phyloP scores from a whole-genome alignment of 768 basidiomycete genomes.

The Megacollybia marginata region DNA sequence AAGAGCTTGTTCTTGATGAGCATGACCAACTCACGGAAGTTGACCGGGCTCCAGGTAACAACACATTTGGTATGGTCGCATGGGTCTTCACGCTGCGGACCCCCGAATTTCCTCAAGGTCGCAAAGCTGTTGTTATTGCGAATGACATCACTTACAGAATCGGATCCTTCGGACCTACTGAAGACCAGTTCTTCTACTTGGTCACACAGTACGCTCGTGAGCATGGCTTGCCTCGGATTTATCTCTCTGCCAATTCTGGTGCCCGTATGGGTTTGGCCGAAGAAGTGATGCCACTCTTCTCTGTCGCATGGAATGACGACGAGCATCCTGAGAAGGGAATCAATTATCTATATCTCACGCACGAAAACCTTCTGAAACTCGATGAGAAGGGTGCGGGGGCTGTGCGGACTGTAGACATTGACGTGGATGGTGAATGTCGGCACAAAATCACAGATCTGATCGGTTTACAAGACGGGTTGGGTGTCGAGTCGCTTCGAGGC shows the following conservation, averaged over 20 bases:
- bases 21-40: slow-evolving; percentile 87
- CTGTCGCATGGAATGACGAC: slow-evolving; percentile 83
- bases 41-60: slow-evolving; percentile 87
- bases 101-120: slow-evolving; percentile 87
- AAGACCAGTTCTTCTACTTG: slow-evolving; percentile 95
- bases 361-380: slow-evolving; percentile 83
- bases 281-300: slow-evolving; percentile 82
- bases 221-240: slow-evolving; percentile 87
- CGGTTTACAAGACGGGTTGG: slow-evolving; percentile 94
- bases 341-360: slow-evolving; percentile 92
- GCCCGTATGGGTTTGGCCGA: slow-evolving; percentile 95
- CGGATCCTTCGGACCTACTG: slow-evolving; percentile 92
- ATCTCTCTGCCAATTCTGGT: slow-evolving; percentile 98
- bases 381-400: slow-evolving; percentile 77
- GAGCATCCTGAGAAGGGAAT: slow-evolving; percentile 89
- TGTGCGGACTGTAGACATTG: slow-evolving; percentile 77
- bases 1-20: slow-evolving; percentile 92
- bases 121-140: slow-evolving; percentile 82
- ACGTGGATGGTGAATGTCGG: slow-evolving; percentile 79
- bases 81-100: slow-evolving; percentile 93
- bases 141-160: slow-evolving; percentile 99
- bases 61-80: slow-evolving; percentile 94
- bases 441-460: slow-evolving; percentile 96
- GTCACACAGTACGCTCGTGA: slow-evolving; percentile 90
- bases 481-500: slow-evolving; percentile 92